Evolutionary conservation across 768 basidiomycete species (phyloP).

Genomic region (Mycena rebaudengoi): DNA sequence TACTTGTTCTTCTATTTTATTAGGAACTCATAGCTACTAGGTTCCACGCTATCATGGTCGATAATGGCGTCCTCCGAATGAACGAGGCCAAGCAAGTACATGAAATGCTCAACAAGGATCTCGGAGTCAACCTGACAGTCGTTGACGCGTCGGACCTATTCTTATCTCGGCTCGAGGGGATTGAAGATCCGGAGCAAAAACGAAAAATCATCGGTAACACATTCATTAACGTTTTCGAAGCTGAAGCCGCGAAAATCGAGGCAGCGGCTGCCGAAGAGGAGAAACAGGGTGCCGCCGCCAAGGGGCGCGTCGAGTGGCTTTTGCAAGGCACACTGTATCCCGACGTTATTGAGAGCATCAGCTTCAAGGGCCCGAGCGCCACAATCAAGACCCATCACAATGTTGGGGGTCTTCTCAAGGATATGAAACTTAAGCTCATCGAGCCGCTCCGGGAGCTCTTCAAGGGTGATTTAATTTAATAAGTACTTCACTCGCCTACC

Average conservation of each 20-base stretch:
- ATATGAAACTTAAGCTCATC: conserved; percentile 99
- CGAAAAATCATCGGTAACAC: conserved; percentile 99
- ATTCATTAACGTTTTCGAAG: conserved; percentile 97
- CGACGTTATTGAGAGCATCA: conserved; percentile 98
- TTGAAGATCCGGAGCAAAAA: conserved; percentile 97
- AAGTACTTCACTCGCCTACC: not conserved
- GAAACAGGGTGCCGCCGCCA: conserved; percentile 68
- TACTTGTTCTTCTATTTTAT: not conserved
- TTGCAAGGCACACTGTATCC: conserved; percentile 98
- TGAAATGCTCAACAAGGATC: conserved; percentile 90
- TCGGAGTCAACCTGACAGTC: conserved; percentile 96
- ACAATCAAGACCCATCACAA: conserved; percentile 99
- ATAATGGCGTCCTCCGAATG: conserved; percentile 94
- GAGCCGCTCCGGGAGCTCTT: conserved; percentile 97
- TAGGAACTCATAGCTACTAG: conserved; percentile 48
- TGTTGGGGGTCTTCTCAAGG: conserved; percentile 92
- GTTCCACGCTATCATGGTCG: conserved; percentile 99
- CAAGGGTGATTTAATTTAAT: conserved; percentile 71
- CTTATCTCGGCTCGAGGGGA: conserved; percentile 84
- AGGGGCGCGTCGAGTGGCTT: conserved; percentile 96
- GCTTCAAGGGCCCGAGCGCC: conserved; percentile 98
- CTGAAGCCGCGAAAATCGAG: conserved; percentile 91
- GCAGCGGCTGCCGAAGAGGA: conserved; percentile 81
- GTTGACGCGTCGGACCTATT: conserved; percentile 96
- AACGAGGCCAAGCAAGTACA: conserved; percentile 93